Base-by-base conservation (phyloP, 129 eudicot genomes). In the Artemisia annua region DNA sequence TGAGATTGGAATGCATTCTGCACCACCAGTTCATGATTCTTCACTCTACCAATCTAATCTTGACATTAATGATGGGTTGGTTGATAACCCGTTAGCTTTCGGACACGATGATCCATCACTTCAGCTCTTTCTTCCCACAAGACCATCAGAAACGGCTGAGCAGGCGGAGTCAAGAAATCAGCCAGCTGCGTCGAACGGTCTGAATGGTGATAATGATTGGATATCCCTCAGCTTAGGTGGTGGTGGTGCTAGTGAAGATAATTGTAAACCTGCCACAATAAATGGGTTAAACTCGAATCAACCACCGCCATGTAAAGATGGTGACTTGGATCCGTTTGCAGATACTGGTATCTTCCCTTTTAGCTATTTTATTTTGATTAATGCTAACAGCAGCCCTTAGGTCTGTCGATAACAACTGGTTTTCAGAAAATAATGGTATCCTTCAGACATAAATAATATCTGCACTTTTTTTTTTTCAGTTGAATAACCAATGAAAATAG, bases 201-300 rank as follows among this genome's bases (percentile, higher is more conserved):
- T 90, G 28, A 77, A 73, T 24, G 72, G 83, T 22, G 97, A 94
- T 35, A 35, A 35, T 30, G 98, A 94, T 58, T 94, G 98, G 98
- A 93, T 88, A 28, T 94, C 98, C 35, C 96, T 94, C 48, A 83
- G 89, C 64, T 82, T 94, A 53, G 98, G 98, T 6, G 91, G 87
- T 66, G 78, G 95, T 66, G 77, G 76, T 11, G 57, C 48, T 58
- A 83, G 82, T 64, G 85, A 78, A 52, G 80, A 71, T 57, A 88
- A 61, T 22, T 73, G 77, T 66, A 91, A 82, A 52, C 44, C 91
- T 70, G 67, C 73, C 24, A 75, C 77, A 48, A 75, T 73, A 48
- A 83, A 81, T 75, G 92, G 78, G 48, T 53, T 84, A 39, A 82
- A 68, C 77, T 61, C 85, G 11, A 79, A 84, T 20, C 88, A 79